Percentiles rank a stretch among this genome's conserved stretches.
Evolutionary conservation across 768 basidiomycete genomes (phyloP).

Genomic region (Suillus discolor): DNA sequence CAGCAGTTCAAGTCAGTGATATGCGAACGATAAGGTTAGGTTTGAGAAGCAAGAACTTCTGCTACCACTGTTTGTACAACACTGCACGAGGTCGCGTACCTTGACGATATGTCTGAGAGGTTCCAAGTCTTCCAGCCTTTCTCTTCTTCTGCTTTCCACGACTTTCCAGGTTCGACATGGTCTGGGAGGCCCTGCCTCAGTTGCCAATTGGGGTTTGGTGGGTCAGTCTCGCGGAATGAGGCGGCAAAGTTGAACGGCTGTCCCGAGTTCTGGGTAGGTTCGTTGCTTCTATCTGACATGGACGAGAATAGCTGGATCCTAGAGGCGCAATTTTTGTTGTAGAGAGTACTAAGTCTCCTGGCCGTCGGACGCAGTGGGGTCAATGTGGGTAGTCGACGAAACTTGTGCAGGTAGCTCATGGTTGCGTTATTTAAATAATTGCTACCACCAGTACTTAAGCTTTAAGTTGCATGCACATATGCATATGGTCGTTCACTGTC

Average conservation of each 20-base stretch:
- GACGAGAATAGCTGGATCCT: slow-evolving; percentile 9
- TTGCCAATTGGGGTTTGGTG: slow-evolving; percentile 47
- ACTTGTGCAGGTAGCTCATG: neutral
- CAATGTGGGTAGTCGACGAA: neutral
- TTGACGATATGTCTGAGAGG: slow-evolving; percentile 34
- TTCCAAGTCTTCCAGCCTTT: slow-evolving; percentile 45
- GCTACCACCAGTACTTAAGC: neutral
- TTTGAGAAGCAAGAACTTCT: slow-evolving; percentile 14
- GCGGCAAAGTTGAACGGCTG: slow-evolving; percentile 24
- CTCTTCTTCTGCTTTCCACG: slow-evolving; percentile 36
- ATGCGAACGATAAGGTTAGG: slow-evolving; percentile 20
- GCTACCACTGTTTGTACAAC: neutral
- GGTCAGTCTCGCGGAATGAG: slow-evolving; percentile 36
- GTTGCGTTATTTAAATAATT: neutral
- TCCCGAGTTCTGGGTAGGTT: slow-evolving; percentile 11
- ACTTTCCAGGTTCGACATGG: slow-evolving; percentile 20
- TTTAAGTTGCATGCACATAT: neutral
- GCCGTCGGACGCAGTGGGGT: neutral
- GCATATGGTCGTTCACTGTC: neutral
- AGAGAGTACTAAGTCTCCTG: too few species aligned
- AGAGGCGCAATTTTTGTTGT: neutral
- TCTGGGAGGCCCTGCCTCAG: slow-evolving; percentile 40
- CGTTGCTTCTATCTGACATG: neutral
- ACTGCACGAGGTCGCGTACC: slow-evolving; percentile 24
- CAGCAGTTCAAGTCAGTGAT: slow-evolving; percentile 24